Evolutionary conservation across 1,284 basidiomycete genomes (phyloP).

Genomic region (Retiboletus flavoniger): DNA sequence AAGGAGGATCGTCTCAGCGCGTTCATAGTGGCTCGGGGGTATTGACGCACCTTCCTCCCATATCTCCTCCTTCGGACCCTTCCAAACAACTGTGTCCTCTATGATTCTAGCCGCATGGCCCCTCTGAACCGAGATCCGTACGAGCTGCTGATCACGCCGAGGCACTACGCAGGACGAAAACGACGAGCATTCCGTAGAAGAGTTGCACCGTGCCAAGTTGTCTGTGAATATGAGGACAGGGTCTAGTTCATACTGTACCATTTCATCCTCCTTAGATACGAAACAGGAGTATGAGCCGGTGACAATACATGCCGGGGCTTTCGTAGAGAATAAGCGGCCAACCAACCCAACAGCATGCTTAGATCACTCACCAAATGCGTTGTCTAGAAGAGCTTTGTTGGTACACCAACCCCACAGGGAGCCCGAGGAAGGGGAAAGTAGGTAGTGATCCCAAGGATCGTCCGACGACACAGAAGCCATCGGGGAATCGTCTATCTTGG

Average conservation of each 20-base stretch:
- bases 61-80: constrained; percentile 63
- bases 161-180: constrained; percentile 48
- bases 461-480: constrained; percentile 32
- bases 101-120: background rate
- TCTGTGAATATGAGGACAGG: constrained; percentile 50
- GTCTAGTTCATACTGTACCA: constrained; percentile 48
- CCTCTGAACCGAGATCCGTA: constrained; percentile 44
- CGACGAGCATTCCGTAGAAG: constrained; percentile 37
- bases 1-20: background rate
- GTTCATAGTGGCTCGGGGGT: background rate
- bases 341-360: constrained; percentile 18
- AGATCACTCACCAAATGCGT: constrained; percentile 14
- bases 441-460: constrained; percentile 50
- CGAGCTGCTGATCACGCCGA: constrained; percentile 43
- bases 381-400: constrained; percentile 17
- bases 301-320: constrained; percentile 15
- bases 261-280: constrained; percentile 27
- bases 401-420: constrained; percentile 60
- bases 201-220: constrained; percentile 36
- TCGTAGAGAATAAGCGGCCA: constrained; percentile 21
- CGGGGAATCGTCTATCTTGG: constrained; percentile 53
- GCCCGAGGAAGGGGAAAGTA: constrained; percentile 30
- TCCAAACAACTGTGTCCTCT: constrained; percentile 57
- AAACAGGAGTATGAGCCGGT: constrained; percentile 45
- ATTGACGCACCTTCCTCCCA: constrained; percentile 61